These are phyloP conservation scores for Botrytis fragariae DNA, from an alignment of 2,329 filamentous ascomycete species.

Conservation along the genomic window DNA sequence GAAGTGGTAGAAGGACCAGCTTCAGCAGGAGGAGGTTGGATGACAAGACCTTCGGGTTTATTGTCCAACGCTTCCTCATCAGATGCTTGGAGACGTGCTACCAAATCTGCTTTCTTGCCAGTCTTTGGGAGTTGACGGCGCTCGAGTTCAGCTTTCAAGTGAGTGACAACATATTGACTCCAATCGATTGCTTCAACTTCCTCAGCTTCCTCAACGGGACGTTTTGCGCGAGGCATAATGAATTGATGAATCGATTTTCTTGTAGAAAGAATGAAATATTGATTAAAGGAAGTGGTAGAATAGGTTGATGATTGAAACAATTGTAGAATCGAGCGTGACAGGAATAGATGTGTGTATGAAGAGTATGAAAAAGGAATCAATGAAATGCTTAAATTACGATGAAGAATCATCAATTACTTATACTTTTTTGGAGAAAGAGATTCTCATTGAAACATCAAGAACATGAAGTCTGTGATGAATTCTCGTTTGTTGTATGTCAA, in stretches of 20 bases:
- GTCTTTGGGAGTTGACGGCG: slow-evolving; percentile 61
- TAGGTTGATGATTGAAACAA: not conserved
- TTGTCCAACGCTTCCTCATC: slow-evolving; percentile 25
- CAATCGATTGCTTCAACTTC: slow-evolving; percentile 40
- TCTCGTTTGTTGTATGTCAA: not conserved
- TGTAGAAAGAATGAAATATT: not conserved
- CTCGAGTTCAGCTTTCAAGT: slow-evolving; percentile 73
- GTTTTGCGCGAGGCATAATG: slow-evolving; percentile 16
- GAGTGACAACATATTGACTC: slow-evolving; percentile 62
- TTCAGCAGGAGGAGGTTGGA: not conserved
- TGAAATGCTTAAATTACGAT: not conserved
- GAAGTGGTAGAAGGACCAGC: not conserved
- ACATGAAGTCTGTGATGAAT: not conserved
- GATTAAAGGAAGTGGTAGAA: not conserved
- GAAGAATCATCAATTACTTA: slow-evolving; percentile 8
- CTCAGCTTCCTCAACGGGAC: not conserved
- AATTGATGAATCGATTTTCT: not conserved
- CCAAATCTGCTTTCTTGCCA: slow-evolving; percentile 67
- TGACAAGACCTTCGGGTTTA: not conserved
- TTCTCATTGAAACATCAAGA: not conserved
- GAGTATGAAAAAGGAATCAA: not conserved
- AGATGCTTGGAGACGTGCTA: slow-evolving; percentile 57
- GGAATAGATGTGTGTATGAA: not conserved
- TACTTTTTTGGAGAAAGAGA: not conserved
- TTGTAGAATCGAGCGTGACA: not conserved